Conservation (phyloP, 2,329 filamentous ascomycete species). For the Xylariaceae sp. region DNA sequence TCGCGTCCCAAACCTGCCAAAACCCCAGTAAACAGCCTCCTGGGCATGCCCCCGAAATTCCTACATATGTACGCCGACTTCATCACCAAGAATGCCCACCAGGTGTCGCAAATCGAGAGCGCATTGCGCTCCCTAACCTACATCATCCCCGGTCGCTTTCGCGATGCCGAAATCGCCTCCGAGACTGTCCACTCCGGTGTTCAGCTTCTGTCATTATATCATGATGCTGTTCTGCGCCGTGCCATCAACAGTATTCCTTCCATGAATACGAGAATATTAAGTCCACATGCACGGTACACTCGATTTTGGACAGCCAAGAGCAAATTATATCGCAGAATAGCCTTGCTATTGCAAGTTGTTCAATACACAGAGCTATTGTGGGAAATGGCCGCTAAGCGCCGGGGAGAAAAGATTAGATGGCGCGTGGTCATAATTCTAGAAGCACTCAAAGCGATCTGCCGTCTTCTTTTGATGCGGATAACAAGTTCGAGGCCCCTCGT, state of each 20-base stretch:
- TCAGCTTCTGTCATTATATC: conserved; percentile 87
- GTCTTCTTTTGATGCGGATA: conserved; percentile 74
- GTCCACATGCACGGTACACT: conserved; percentile 64
- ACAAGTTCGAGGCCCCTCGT: conserved; percentile 82
- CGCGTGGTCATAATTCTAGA: conserved; percentile 83
- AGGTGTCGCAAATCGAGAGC: conserved; percentile 93
- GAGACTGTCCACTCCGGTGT: conserved; percentile 88
- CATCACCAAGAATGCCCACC: conserved; percentile 90
- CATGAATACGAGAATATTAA: conserved; percentile 51
- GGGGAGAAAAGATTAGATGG: conserved; percentile 80
- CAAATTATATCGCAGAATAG: conserved; percentile 74
- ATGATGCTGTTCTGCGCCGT: conserved; percentile 78
- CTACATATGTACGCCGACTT: conserved; percentile 78
- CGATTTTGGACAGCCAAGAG: conserved; percentile 63
- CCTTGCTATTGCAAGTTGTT: conserved; percentile 80
- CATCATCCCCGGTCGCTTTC: conserved; percentile 87
- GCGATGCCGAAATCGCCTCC: conserved; percentile 91
- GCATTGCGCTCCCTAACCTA: conserved; percentile 90
- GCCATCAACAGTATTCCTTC: conserved; percentile 60
- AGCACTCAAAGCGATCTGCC: conserved; percentile 79
- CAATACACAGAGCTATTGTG: conserved; percentile 95
- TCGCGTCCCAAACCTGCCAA: conserved; percentile 21
- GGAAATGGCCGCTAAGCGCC: conserved; percentile 92
- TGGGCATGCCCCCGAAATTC: conserved; percentile 63
- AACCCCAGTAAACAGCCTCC: conserved; percentile 40